Evolutionary conservation across 305 asterid genomes (phyloP).

Genomic region (Rubia peregrina): DNA sequence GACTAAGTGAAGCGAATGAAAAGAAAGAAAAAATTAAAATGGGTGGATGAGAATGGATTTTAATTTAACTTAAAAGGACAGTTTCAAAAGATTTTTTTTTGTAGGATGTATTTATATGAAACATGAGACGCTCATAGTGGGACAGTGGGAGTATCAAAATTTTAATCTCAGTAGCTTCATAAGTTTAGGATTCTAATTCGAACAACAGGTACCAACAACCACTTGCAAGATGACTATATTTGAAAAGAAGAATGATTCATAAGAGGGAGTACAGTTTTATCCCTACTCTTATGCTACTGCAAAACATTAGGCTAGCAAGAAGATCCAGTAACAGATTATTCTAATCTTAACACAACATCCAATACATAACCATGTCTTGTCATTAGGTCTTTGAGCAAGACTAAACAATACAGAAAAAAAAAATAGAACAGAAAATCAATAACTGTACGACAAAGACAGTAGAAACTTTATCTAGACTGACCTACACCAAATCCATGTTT

Average conservation of each 20-base stretch:
- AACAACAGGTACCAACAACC: not conserved
- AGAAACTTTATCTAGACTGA: not conserved
- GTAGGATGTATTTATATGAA: too few species aligned
- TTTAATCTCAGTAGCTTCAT: not conserved
- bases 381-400: not conserved
- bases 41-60: not conserved
- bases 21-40: too few species aligned
- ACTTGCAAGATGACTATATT: not conserved
- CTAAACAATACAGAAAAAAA: not conserved
- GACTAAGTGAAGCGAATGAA: not conserved
- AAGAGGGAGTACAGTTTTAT: not conserved
- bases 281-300: not conserved
- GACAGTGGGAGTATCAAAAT: not conserved
- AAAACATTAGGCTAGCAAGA: not conserved
- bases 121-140: too few species aligned
- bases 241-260: not conserved
- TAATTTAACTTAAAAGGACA: not conserved
- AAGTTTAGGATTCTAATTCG: not conserved
- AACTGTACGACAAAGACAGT: not conserved
- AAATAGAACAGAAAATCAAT: not conserved
- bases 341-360: not conserved
- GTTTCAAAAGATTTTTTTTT: not conserved
- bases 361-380: not conserved
- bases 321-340: not conserved
- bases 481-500: not conserved